phyloP scores from a whole-genome alignment of 1,284 basidiomycete genomes.

The Ganoderma multipileum region DNA sequence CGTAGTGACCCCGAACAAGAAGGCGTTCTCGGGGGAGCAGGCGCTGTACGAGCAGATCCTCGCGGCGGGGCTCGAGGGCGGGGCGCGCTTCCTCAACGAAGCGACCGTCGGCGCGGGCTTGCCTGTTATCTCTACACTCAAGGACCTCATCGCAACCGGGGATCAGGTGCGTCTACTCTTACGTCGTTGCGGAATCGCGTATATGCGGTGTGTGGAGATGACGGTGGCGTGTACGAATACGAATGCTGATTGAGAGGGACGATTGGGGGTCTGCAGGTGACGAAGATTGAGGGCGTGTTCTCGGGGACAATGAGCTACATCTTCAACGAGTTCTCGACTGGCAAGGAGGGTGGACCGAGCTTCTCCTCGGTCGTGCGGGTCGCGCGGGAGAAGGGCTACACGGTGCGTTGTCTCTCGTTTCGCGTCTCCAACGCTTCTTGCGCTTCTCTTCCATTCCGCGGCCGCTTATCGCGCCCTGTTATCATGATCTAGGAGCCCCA shows the following conservation, averaged over 20 bases:
- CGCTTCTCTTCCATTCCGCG: not conserved
- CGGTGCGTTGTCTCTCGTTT: slow-evolving; percentile 58
- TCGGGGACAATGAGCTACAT: slow-evolving; percentile 98
- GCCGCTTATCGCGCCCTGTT: not conserved
- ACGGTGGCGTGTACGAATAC: not conserved
- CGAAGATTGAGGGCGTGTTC: slow-evolving; percentile 87
- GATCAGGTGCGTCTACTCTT: slow-evolving; percentile 69
- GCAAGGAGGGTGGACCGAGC: slow-evolving; percentile 59
- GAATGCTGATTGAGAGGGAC: not conserved
- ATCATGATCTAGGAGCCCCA: slow-evolving; percentile 93
- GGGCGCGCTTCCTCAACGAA: slow-evolving; percentile 86
- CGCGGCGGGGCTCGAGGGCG: slow-evolving; percentile 57
- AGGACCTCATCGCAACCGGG: slow-evolving; percentile 91
- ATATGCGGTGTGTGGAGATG: not conserved
- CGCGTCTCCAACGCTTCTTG: not conserved
- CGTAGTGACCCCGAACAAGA: slow-evolving; percentile 98
- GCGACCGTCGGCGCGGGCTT: slow-evolving; percentile 96
- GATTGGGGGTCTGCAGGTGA: slow-evolving; percentile 51
- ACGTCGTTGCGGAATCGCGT: not conserved
- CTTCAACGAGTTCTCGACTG: slow-evolving; percentile 94
- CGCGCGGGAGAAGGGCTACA: slow-evolving; percentile 95
- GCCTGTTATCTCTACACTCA: slow-evolving; percentile 91
- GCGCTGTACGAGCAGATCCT: slow-evolving; percentile 78
- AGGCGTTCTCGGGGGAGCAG: slow-evolving; percentile 87
- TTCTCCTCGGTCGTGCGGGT: slow-evolving; percentile 92